Percentiles rank a stretch among this genome's conserved stretches.
Conservation (phyloP, 2,329 filamentous ascomycete species). For the Diplodia intermedia region DNA sequence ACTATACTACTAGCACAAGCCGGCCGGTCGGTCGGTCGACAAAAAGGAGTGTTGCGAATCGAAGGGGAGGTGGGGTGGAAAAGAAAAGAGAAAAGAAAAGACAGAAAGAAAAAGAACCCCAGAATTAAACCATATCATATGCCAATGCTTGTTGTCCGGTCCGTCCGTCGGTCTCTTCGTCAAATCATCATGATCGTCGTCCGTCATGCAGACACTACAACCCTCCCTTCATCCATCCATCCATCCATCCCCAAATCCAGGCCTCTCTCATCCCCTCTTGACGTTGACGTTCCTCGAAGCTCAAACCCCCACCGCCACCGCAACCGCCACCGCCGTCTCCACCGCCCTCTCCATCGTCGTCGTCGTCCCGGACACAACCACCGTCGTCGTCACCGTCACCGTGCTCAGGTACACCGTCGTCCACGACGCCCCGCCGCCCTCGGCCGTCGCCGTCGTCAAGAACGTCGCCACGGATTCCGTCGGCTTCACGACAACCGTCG, state of each 20-base stretch:
- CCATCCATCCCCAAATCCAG: no score
- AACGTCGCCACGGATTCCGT: neutral
- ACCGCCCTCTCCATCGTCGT: no score
- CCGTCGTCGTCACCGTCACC: constrained; percentile 18
- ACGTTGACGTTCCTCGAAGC: no score
- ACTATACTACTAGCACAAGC: no score
- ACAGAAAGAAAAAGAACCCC: no score
- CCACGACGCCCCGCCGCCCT: neutral
- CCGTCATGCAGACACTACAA: no score
- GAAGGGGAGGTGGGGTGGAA: neutral
- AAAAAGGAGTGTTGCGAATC: neutral
- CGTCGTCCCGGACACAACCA: neutral
- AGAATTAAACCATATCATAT: neutral
- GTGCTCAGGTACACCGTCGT: constrained; percentile 18
- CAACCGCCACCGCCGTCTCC: no score
- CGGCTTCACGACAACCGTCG: neutral
- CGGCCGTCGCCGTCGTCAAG: neutral
- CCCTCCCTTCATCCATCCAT: no score
- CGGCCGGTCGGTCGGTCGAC: no score
- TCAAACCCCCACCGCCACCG: neutral
- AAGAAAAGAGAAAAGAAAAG: neutral
- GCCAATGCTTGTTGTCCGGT: no score
- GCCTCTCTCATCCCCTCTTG: no score
- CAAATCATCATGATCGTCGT: neutral
- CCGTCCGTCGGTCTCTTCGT: no score